Base-by-base conservation (phyloP, 345 rosid species). In the Salix caprea region DNA sequence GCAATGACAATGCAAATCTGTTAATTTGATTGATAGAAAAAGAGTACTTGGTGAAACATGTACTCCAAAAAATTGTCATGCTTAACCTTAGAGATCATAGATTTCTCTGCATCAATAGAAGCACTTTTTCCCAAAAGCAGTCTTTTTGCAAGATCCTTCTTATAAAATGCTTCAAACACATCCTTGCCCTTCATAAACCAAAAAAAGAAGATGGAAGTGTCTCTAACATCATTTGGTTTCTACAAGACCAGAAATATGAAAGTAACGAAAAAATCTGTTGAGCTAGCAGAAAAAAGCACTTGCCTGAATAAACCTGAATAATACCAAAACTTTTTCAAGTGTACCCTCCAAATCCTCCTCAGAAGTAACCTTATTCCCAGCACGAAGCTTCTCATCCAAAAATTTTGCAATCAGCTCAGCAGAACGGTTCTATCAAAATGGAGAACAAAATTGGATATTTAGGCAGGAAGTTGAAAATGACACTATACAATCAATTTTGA, bases 271-370 rank as follows among this genome's bases (percentile, higher is more conserved):
- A 44, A 21, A 42, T 62, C 26, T 11, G 37, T 7, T 56, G 67
- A 16, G 23, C 28, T 72, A 69, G 74, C 23, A 64, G 67, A 78
- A 28, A 46, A 39, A 37, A 52, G 19, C n/a, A 12, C 74, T 26
- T 85, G 91, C 99, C 97, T 96, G 99, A 75, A 96, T 93, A 82
- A 96, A 96, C 89, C 99, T 89, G 87, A 93, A 96, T 67, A 96
- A 86, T 72, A 96, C 98, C 86, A 96, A 87, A 71, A 93, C 99
- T 90, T 91, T 93, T 77, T 96, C 99, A 79, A 96, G 98, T 60
- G 87, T 93, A 60, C 90, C 88, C 98, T 96, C 99, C 89, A 93
- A 87, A 83, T 96, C 99, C 90, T 96, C 99, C 89, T 96, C 99
- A 24, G 99, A 93, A 74, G 97, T 93, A 83, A 97, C 98, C 89